These are phyloP conservation scores for Coniferiporia sulphurascens DNA, from an alignment of 1,284 basidiomycete species.

Conservation along the genomic window DNA sequence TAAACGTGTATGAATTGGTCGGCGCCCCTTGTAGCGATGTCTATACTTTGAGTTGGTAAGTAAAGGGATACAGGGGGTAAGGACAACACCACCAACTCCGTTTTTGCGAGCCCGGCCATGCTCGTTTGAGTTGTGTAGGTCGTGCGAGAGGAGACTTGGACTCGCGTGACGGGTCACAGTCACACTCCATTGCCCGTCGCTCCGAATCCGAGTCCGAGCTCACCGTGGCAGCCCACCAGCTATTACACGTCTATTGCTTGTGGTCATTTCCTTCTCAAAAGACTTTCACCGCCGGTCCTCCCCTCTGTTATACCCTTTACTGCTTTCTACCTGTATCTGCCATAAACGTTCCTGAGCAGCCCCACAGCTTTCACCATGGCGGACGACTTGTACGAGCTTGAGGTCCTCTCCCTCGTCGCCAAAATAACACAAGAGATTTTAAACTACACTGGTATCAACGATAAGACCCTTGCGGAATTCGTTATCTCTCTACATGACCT, in stretches of 20 bases:
- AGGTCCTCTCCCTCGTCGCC: conserved; percentile 83
- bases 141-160: background rate
- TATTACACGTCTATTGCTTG: too few species aligned
- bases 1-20: conserved; percentile 75
- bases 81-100: conserved; percentile 6
- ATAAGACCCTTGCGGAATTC: conserved; percentile 94
- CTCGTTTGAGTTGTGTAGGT: background rate
- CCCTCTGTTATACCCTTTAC: conserved; percentile 5
- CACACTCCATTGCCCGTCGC: background rate
- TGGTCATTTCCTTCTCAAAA: background rate
- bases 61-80: background rate
- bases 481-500: conserved; percentile 89
- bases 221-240: too few species aligned
- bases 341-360: background rate
- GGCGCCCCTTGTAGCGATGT: conserved; percentile 75
- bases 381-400: conserved; percentile 86
- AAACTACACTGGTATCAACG: conserved; percentile 80
- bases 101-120: conserved; percentile 3
- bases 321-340: background rate
- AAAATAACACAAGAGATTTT: conserved; percentile 88
- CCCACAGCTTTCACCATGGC: conserved; percentile 41
- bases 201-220: background rate
- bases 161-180: background rate
- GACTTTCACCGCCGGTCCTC: background rate
- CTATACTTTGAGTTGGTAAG: conserved; percentile 46